Evolutionary conservation across 176 grass and related monocot genomes (phyloP).

Genomic region (Aegilops umbellulata): DNA sequence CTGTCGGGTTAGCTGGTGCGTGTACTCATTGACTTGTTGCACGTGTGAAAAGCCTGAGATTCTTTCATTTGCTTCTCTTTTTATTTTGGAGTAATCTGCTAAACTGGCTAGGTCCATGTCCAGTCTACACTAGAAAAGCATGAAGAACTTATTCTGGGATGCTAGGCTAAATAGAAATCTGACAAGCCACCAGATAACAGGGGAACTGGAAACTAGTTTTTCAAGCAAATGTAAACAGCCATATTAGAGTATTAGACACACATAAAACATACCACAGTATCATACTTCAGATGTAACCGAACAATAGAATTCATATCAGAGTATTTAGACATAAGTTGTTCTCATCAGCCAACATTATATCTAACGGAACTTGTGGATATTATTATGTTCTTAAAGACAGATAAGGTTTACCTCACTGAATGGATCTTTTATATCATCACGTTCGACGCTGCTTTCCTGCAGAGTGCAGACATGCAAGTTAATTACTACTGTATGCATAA

Average conservation of each 20-base stretch:
- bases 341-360: not conserved
- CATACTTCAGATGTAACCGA: not conserved
- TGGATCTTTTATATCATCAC: conserved; percentile 84
- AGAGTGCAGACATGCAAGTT: conserved; percentile 25
- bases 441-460: conserved; percentile 89
- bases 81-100: not conserved
- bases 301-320: too few relatives aligned
- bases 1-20: too few relatives aligned
- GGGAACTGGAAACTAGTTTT: not conserved
- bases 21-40: not conserved
- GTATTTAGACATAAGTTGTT: not conserved
- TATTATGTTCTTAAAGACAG: not conserved
- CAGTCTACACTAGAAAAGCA: too few relatives aligned
- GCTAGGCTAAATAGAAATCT: too few relatives aligned
- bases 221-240: conserved; percentile 3
- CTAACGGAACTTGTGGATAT: not conserved
- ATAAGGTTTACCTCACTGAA: conserved; percentile 70
- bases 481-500: not conserved
- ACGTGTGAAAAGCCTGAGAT: not conserved
- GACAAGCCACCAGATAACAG: not conserved
- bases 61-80: not conserved
- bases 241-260: not conserved
- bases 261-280: not conserved
- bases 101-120: too few relatives aligned
- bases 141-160: too few relatives aligned